Evolutionary conservation across 805 yeast species (phyloP).

Genomic region (Cyberlindnera suaveolens): DNA sequence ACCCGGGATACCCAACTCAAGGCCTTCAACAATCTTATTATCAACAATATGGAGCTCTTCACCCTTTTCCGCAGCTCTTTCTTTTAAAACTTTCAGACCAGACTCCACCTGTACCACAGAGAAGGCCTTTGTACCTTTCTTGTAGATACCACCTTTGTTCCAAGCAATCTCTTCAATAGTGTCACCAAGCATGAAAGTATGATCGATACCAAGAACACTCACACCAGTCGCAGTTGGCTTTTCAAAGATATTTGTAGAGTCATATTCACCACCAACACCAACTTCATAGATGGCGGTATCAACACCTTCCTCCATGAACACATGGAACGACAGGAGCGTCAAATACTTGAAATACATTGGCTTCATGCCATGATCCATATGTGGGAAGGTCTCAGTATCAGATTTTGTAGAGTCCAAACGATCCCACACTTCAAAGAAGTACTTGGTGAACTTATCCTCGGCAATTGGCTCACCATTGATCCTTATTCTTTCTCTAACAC

Average conservation of each 20-base stretch:
- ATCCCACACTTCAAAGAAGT: slow-evolving; percentile 95
- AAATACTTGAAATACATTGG: slow-evolving; percentile 92
- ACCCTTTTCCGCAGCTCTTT: slow-evolving; percentile 63
- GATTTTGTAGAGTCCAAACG: slow-evolving; percentile 54
- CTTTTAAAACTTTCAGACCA: slow-evolving; percentile 49
- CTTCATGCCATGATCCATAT: slow-evolving; percentile 63
- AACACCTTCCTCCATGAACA: slow-evolving; percentile 82
- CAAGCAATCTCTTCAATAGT: slow-evolving; percentile 89
- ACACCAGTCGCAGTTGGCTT: slow-evolving; percentile 83
- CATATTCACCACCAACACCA: slow-evolving; percentile 97
- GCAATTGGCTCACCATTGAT: slow-evolving; percentile 82
- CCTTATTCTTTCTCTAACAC: slow-evolving; percentile 87
- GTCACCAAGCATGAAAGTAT: slow-evolving; percentile 68
- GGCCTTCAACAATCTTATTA: slow-evolving; percentile 24
- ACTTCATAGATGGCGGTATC: slow-evolving; percentile 94
- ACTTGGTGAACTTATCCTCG: slow-evolving; percentile 74
- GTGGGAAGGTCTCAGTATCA: slow-evolving; percentile 56
- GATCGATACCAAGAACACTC: slow-evolving; percentile 86
- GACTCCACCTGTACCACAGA: slow-evolving; percentile 54
- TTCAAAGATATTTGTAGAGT: slow-evolving; percentile 85
- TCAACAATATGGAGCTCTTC: slow-evolving; percentile 48
- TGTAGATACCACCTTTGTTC: slow-evolving; percentile 95
- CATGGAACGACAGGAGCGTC: slow-evolving; percentile 86
- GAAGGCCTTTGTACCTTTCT: slow-evolving; percentile 58
- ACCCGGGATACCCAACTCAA: slow-evolving; percentile 69